These are phyloP conservation scores for Pyrenophora seminiperda DNA, from an alignment of 2,329 filamentous ascomycete species.

Conservation along the genomic window DNA sequence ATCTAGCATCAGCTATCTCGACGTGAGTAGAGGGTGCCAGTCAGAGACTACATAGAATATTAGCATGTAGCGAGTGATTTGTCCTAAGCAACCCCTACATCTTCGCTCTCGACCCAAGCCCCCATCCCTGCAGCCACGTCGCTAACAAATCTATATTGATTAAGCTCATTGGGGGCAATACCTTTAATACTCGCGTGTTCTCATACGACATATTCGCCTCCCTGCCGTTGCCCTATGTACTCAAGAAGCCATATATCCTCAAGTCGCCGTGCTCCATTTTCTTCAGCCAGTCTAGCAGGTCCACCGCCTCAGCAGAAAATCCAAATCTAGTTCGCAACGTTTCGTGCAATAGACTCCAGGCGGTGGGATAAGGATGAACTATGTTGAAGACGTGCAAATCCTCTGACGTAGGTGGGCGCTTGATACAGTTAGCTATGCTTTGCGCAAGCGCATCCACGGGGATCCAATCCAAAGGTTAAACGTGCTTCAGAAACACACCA, in stretches of 20 bases:
- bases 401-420: background rate
- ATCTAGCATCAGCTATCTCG: too few relatives aligned
- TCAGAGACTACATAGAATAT: too few relatives aligned
- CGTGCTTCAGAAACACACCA: slow-evolving; percentile 5
- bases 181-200: background rate
- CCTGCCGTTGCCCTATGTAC: slow-evolving; percentile 9
- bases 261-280: slow-evolving; percentile 3
- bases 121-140: slow-evolving; percentile 11
- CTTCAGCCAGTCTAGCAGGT: slow-evolving; percentile 16
- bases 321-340: slow-evolving; percentile 1
- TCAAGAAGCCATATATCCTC: slow-evolving; percentile 12
- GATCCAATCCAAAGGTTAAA: slow-evolving; percentile 22
- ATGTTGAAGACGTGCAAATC: slow-evolving; percentile 15
- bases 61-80: too few relatives aligned
- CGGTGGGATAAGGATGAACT: slow-evolving; percentile 9
- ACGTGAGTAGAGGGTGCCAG: too few relatives aligned
- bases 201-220: slow-evolving; percentile 5
- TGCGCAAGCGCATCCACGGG: slow-evolving; percentile 19
- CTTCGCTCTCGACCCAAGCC: slow-evolving; percentile 1
- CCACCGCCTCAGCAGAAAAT: background rate
- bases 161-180: background rate
- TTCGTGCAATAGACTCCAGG: slow-evolving; percentile 9
- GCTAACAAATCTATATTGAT: slow-evolving; percentile 9
- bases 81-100: background rate
- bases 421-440: slow-evolving; percentile 3